A percentile compares a stretch with the other conserved stretches of the same genome.
Evolutionary conservation across 169 alveolate species (phyloP).

Genomic region (Eimeria maxima): DNA sequence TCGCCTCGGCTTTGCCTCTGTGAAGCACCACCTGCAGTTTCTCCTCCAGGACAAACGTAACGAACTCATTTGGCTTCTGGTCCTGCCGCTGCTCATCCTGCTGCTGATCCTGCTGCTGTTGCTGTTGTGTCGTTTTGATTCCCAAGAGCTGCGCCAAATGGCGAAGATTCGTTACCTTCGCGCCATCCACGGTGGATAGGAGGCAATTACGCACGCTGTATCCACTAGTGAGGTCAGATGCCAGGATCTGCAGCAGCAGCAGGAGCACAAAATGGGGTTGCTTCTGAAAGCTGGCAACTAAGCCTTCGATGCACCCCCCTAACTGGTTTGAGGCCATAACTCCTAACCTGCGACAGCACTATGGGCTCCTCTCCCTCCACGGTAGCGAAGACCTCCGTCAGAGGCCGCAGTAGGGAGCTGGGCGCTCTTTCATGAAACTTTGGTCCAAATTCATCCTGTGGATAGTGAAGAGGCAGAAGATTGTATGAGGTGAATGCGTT

Average conservation of each 20-base stretch:
- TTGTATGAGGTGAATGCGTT: neutral
- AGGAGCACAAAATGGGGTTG: neutral
- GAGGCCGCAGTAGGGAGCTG: constrained; percentile 82
- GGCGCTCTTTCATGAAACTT: constrained; percentile 82
- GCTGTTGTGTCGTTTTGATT: constrained; percentile 13
- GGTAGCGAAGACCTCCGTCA: constrained; percentile 74
- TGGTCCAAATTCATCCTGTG: constrained; percentile 82
- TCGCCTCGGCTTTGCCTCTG: constrained; percentile 77
- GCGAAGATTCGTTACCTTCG: constrained; percentile 72
- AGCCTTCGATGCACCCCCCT: no score
- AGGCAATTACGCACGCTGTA: constrained; percentile 73
- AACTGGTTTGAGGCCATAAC: neutral
- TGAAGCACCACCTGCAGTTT: constrained; percentile 78
- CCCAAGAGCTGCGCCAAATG: constrained; percentile 80
- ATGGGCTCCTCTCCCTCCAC: constrained; percentile 82
- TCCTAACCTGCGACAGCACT: constrained; percentile 75
- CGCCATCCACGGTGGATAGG: constrained; percentile 77
- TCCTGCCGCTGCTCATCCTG: neutral
- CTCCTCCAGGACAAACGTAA: constrained; percentile 76
- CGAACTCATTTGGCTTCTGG: constrained; percentile 55
- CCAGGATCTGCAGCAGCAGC: constrained; percentile 79
- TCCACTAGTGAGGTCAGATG: constrained; percentile 83
- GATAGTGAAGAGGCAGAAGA: neutral
- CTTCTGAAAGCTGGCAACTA: no score
- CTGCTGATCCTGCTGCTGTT: neutral